These are phyloP conservation scores for Caryocar brasiliense DNA, from an alignment of 441 rosid genomes.

Conservation along the genomic window DNA sequence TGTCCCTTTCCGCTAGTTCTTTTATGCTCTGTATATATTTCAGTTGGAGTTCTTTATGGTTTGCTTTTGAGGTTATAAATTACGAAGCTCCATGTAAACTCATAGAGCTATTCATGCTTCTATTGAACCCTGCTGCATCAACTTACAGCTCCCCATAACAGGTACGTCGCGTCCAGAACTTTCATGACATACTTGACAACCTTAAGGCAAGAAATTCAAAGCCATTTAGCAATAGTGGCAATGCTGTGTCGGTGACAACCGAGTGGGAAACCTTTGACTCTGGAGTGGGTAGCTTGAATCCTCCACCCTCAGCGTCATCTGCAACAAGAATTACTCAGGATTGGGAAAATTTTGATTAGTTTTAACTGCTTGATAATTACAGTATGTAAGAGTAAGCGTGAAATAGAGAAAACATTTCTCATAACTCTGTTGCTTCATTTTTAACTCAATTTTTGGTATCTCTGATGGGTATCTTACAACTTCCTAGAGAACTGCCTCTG, in stretches of 20 bases:
- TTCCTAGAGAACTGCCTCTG: not conserved
- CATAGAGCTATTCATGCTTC: not conserved
- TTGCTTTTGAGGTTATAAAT: not conserved
- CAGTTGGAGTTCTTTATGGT: too few relatives aligned
- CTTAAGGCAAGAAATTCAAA: conserved; percentile 57
- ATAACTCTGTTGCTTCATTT: not conserved
- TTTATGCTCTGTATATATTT: too few relatives aligned
- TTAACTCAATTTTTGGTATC: not conserved
- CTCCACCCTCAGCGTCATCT: conserved; percentile 43
- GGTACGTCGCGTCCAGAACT: conserved; percentile 66
- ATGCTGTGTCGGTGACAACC: conserved; percentile 46
- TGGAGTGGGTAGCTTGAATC: conserved; percentile 56
- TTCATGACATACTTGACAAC: conserved; percentile 61
- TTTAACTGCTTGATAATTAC: not conserved
- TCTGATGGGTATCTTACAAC: not conserved
- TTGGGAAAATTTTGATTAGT: conserved; percentile 67
- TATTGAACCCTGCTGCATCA: not conserved
- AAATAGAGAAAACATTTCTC: conserved; percentile 5
- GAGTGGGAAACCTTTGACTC: conserved; percentile 69
- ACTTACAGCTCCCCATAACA: conserved; percentile 23
- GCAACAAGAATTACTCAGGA: conserved; percentile 42
- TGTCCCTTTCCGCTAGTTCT: not conserved
- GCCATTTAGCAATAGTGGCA: conserved; percentile 35
- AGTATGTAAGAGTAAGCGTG: not conserved
- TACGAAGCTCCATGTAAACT: not conserved